Evolutionary conservation across 148 eudicot species (phyloP).

Genomic region (Rhododendron molle): DNA sequence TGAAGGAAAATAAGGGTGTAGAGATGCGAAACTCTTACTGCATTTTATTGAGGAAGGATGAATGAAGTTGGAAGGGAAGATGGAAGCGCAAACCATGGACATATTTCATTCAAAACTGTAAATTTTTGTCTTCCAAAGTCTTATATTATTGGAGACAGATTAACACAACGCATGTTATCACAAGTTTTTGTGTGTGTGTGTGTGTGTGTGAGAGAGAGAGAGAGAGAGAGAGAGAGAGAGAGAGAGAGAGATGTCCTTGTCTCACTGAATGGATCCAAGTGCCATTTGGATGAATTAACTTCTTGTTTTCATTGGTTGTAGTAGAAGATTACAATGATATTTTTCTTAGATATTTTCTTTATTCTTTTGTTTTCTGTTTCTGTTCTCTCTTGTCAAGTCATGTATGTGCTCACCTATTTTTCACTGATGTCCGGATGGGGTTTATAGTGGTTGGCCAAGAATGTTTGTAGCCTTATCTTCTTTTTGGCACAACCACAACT

Average conservation of each 20-base stretch:
- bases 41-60: constrained; percentile 26
- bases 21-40: constrained; percentile 7
- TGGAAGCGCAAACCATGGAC: constrained; percentile 35
- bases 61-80: constrained; percentile 34
- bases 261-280: background rate
- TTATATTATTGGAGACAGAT: background rate
- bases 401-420: background rate
- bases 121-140: background rate
- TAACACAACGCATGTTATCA: background rate
- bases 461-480: constrained; percentile 1
- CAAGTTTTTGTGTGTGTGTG: background rate
- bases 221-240: constrained; percentile 9
- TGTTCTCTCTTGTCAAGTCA: background rate
- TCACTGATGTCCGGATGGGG: background rate
- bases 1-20: constrained; percentile 5
- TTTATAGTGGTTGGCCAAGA: background rate
- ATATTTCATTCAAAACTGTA: background rate
- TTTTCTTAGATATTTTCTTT: background rate
- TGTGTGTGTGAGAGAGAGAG: no score
- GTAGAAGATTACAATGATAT: constrained; percentile 8
- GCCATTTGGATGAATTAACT: constrained; percentile 4
- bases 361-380: background rate
- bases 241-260: constrained; percentile 4
- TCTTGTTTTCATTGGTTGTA: constrained; percentile 3
- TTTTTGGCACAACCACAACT: background rate